These are phyloP conservation scores for Xerocomellus intermedius DNA, from an alignment of 768 basidiomycete genomes.

Conservation along the genomic window DNA sequence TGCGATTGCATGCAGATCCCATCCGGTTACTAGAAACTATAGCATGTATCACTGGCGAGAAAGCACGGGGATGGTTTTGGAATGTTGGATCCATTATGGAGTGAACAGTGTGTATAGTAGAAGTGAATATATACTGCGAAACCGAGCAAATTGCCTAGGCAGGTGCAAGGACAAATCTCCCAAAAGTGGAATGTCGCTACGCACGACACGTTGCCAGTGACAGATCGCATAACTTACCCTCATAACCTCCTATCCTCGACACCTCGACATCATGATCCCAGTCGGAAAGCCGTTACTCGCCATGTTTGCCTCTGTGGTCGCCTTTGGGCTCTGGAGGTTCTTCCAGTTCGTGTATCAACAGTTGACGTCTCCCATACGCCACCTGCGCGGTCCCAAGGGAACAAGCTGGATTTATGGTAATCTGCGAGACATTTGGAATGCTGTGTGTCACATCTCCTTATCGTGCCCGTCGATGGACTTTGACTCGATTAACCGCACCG, in stretches of 20 bases:
- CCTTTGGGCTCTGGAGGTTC: conserved; percentile 7
- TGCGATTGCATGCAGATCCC: background rate
- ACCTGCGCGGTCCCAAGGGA: conserved; percentile 45
- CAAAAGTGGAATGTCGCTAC: too few relatives aligned
- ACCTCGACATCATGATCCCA: background rate
- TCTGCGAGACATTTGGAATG: conserved; percentile 44
- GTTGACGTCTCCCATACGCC: conserved; percentile 43
- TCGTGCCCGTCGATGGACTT: background rate
- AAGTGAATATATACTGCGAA: too few relatives aligned
- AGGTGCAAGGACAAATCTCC: too few relatives aligned
- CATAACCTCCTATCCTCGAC: background rate
- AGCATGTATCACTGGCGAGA: background rate
- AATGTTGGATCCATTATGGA: background rate
- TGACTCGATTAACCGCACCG: background rate
- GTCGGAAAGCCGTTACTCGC: background rate
- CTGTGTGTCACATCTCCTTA: conserved; percentile 27
- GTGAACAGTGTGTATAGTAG: too few relatives aligned
- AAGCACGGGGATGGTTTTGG: background rate
- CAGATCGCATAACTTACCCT: too few relatives aligned
- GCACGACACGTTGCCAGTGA: too few relatives aligned
- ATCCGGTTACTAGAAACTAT: background rate
- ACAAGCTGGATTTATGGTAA: conserved; percentile 48
- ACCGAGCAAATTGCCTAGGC: too few relatives aligned
- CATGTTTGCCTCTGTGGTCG: background rate
- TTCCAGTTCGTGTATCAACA: conserved; percentile 29